A percentile compares a stretch with the other conserved stretches of the same genome.
phyloP scores from a whole-genome alignment of 352 stramenopile genomes.

The Globisporangium parvum region DNA sequence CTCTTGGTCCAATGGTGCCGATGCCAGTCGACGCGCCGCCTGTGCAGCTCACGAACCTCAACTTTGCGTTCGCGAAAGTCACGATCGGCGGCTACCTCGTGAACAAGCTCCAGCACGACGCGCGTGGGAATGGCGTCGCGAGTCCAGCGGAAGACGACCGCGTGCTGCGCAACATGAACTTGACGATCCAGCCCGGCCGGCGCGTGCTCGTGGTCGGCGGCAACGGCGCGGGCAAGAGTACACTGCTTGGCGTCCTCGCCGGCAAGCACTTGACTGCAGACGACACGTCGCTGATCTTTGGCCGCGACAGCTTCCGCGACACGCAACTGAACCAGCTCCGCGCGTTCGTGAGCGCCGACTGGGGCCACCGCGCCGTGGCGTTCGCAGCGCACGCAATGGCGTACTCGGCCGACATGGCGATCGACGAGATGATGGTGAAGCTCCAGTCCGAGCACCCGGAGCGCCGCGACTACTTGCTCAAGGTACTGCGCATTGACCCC shows the following conservation, averaged over 20 bases:
- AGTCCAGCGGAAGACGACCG: conserved; percentile 36
- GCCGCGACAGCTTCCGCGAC: conserved; percentile 93
- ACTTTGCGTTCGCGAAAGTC: conserved; percentile 76
- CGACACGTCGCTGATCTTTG: conserved; percentile 76
- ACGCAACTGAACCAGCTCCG: conserved; percentile 92
- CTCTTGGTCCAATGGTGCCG: not conserved
- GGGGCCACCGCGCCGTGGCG: conserved; percentile 93
- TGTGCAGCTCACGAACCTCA: conserved; percentile 51
- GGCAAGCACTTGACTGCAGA: conserved; percentile 93
- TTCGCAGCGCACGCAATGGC: conserved; percentile 90
- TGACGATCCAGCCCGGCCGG: conserved; percentile 77
- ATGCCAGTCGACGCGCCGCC: conserved; percentile 13
- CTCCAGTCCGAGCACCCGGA: conserved; percentile 92
- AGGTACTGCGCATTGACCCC: conserved; percentile 94
- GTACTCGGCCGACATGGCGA: conserved; percentile 92
- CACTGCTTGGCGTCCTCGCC: conserved; percentile 91
- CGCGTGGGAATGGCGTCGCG: conserved; percentile 2
- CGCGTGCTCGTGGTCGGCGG: conserved; percentile 92
- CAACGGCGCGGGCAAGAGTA: conserved; percentile 95
- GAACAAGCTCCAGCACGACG: conserved; percentile 51
- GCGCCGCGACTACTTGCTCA: conserved; percentile 90
- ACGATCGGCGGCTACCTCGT: conserved; percentile 53
- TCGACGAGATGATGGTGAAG: conserved; percentile 96
- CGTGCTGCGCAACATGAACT: conserved; percentile 84
- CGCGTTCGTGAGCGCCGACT: conserved; percentile 94